These are phyloP conservation scores for Coccomyxa sp. DNA, from an alignment of 139 green algal genomes.

Conservation along the genomic window DNA sequence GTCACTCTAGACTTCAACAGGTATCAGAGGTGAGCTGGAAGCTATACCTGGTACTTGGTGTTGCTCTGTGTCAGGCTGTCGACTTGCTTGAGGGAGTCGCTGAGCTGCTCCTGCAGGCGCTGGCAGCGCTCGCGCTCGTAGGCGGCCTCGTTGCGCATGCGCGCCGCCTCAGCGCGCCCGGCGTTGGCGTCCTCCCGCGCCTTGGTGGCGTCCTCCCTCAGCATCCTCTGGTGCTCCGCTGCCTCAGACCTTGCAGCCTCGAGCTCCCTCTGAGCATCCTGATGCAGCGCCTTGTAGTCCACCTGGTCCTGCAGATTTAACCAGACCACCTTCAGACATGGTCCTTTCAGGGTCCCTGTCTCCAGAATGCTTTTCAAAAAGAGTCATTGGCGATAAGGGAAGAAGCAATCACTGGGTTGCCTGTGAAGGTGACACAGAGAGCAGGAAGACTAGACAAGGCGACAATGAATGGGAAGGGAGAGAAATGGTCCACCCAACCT, in stretches of 20 bases:
- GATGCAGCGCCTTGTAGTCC: conserved; percentile 17
- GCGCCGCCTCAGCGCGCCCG: conserved; percentile 23
- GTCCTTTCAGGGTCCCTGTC: too few species aligned
- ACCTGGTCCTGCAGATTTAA: background rate
- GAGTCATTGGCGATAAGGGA: too few species aligned
- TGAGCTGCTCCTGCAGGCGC: conserved; percentile 19
- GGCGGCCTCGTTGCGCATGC: conserved; percentile 22
- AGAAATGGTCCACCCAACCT: background rate
- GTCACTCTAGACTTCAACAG: too few species aligned
- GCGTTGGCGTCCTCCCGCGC: background rate
- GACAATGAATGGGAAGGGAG: background rate
- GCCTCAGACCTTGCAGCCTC: conserved; percentile 14
- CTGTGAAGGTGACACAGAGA: too few species aligned
- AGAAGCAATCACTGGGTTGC: too few species aligned
- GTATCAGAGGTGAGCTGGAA: too few species aligned
- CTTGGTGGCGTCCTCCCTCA: background rate
- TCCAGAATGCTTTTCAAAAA: too few species aligned
- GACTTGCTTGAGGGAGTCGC: conserved; percentile 23
- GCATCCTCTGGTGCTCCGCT: background rate
- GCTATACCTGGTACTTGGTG: conserved; percentile 22
- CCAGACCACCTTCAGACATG: too few species aligned
- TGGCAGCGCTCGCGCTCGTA: conserved; percentile 35
- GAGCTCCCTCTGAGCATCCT: conserved; percentile 20
- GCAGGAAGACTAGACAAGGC: too few species aligned
- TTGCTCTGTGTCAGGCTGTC: conserved; percentile 27